Evolutionary conservation across 306 rosid genomes (phyloP), one percentile per base, ranked within the genome.

Genomic region (Medicago lupulina): DNA sequence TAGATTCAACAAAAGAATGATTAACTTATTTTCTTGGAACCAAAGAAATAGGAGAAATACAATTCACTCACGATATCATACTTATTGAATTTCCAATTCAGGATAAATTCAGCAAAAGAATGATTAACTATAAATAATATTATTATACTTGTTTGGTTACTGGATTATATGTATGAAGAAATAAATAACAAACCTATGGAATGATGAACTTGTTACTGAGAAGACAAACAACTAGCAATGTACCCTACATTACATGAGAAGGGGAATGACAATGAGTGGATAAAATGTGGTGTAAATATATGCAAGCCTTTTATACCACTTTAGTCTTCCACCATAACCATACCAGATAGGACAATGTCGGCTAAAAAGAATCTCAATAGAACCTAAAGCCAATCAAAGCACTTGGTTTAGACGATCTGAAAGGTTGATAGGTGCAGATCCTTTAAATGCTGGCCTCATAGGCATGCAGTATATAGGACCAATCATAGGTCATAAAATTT

Each of bases 271-370:
- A 2, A 97, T 95, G 83, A 95, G 55, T 0, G 98, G 98, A 73
- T 95, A 95, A 76, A 95, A 90, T 73, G 98, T 95, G 70, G 98
- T 95, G 97, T 95, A 92, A 66, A 95, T 88, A 68, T 95, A 92
- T 2, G 98, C 91, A 21, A 95, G 89, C 83, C 98, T 81, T 85
- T 95, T 97, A 5, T 92, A 90, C 97, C 97, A 95, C 77, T 95
- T 95, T 31, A 95, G 86, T 81, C 98, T 86, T 55, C 98, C 98
- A 36, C 90, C 73, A 75, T 95, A 95, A 75, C 98, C 98, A 63
- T 95, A 95, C 98, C 98, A 95, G 75, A 95, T 87, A 17, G 98
- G 98, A 70, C 98, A 95, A 66, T 95, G 98, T 14, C 98, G 87
- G 62, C 98, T 95, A 0, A 92, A 76, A 31, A 95, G 97, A 87